Conservation (phyloP, 257 asterid genomes). For the Rehmannia glutinosa region DNA sequence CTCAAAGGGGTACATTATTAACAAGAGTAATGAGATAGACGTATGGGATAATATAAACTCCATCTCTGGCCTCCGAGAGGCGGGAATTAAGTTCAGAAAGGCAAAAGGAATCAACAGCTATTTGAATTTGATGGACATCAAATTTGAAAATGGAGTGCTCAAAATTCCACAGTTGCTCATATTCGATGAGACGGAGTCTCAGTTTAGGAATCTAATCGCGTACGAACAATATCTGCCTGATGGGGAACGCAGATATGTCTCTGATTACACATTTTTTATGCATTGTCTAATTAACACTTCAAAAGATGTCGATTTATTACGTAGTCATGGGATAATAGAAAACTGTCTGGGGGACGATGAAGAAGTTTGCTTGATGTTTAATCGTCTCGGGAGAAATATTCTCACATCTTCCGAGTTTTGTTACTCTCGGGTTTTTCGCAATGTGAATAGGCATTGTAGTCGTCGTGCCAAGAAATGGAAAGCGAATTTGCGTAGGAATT, state of each 20-base stretch:
- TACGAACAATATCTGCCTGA: slow-evolving; percentile 15
- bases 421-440: not conserved
- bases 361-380: not conserved
- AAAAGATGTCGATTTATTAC: not conserved
- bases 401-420: not conserved
- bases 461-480: slow-evolving; percentile 2
- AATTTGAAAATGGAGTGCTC: not conserved
- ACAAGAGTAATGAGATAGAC: too few species aligned
- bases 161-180: slow-evolving; percentile 3
- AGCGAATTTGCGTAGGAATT: not conserved
- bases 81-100: not conserved
- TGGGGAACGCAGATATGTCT: not conserved
- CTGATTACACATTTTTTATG: slow-evolving; percentile 4
- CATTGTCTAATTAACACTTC: not conserved
- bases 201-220: slow-evolving; percentile 9
- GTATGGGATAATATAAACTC: too few species aligned
- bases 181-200: slow-evolving; percentile 13
- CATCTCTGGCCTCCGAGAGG: not conserved
- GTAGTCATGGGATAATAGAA: not conserved
- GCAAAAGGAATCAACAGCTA: not conserved
- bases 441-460: not conserved
- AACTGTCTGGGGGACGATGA: slow-evolving; percentile 10
- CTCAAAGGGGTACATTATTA: too few species aligned
- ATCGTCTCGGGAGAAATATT: not conserved
- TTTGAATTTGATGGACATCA: not conserved